phyloP scores from a whole-genome alignment of 768 basidiomycete species.

The Serendipita sp. region DNA sequence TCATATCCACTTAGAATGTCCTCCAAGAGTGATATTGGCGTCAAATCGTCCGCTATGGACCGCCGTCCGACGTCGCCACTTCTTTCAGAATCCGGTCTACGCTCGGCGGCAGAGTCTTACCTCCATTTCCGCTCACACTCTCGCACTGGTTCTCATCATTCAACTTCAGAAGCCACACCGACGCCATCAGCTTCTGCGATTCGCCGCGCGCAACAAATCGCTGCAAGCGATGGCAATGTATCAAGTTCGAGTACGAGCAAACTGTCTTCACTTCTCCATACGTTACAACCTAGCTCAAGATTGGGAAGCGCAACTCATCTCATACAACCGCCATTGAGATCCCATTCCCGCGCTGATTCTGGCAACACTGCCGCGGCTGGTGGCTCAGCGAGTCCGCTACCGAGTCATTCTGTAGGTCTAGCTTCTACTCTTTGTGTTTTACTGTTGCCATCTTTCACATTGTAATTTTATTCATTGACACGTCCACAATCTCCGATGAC shows the following conservation, averaged over 20 bases:
- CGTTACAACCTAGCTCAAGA: neutral
- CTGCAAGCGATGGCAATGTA: neutral
- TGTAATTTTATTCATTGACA: neutral
- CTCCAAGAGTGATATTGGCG: neutral
- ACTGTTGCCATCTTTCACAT: too few relatives aligned
- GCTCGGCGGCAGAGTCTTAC: neutral
- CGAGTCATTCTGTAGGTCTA: neutral
- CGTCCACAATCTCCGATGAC: neutral
- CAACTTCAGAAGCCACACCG: neutral
- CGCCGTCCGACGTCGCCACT: conserved; percentile 2
- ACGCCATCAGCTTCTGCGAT: neutral
- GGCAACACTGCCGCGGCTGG: neutral
- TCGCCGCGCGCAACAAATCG: neutral
- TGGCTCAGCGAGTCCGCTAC: neutral
- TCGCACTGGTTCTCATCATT: neutral
- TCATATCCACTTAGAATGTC: too few relatives aligned
- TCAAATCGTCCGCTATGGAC: neutral
- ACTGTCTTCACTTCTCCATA: neutral
- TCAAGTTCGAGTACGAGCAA: neutral
- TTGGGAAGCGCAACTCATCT: neutral
- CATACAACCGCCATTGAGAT: neutral
- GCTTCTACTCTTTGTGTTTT: too few relatives aligned
- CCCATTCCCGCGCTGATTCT: neutral
- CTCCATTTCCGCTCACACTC: neutral
- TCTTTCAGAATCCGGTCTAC: neutral